Evolutionary conservation across 1,139 yeast genomes (phyloP).

Genomic region (Spathaspora sp.): DNA sequence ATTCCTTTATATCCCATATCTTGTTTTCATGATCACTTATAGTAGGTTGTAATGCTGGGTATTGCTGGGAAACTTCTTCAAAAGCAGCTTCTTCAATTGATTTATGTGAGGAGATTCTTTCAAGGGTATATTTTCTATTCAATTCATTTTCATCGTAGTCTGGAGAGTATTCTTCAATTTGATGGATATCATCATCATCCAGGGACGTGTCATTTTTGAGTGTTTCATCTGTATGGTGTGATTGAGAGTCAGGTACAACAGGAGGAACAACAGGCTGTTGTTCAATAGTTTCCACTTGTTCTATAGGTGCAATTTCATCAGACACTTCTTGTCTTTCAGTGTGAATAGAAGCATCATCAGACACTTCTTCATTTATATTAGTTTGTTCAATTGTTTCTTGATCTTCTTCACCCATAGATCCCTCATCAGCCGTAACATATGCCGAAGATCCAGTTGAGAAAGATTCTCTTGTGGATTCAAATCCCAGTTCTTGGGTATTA

Average conservation of each 20-base stretch:
- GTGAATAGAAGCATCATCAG: not conserved
- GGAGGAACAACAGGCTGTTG: not conserved
- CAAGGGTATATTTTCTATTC: constrained; percentile 22
- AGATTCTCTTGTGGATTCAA: constrained; percentile 14
- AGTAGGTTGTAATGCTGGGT: not conserved
- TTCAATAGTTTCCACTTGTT: not conserved
- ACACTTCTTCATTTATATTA: no score
- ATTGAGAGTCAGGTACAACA: not conserved
- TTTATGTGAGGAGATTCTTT: constrained; percentile 18
- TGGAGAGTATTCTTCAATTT: not conserved
- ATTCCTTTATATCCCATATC: constrained; percentile 32
- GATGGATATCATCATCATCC: not conserved
- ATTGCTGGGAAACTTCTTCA: constrained; percentile 10
- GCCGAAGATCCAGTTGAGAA: constrained; percentile 24
- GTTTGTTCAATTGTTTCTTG: not conserved
- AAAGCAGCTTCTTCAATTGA: constrained; percentile 18
- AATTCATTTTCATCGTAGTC: constrained; percentile 14
- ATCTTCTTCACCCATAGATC: constrained; percentile 1
- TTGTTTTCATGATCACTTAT: constrained; percentile 6
- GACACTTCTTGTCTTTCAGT: not conserved
- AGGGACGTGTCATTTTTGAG: not conserved
- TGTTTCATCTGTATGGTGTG: not conserved
- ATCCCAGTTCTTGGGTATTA: constrained; percentile 4
- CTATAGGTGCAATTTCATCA: not conserved
- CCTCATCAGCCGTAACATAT: constrained; percentile 41